Evolutionary conservation across 257 asterid genomes (phyloP), one percentile per base, ranked within the genome.

Genomic region (Capsicum baccatum): DNA sequence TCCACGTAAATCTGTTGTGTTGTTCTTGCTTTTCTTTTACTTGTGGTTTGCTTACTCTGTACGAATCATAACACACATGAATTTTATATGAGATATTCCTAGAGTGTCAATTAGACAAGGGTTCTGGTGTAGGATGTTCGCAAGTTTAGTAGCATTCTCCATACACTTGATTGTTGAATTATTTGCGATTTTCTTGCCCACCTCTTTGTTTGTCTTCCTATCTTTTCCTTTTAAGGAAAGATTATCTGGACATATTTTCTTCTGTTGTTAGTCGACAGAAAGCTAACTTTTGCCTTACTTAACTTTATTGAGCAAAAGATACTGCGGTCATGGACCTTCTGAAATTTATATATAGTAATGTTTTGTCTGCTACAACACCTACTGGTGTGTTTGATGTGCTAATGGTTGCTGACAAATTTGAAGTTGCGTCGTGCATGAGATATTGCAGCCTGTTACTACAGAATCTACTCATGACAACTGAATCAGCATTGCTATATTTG

Each of bases 401-500:
- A 21, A 21, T 21, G 21, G 21, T 21, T 21, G 21, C 21, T 21
- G 21, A 21, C 21, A 21, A 21, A 21, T 21, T 21, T 21, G 21
- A 21, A 21, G 21, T 21, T 21, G 21, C 21, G 21, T 21, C 21
- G 21, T 21, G 21, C 21, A 21, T 21, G 21, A 21, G 21, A 21
- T 21, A 21, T 21, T 21, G 21, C 21, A 21, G 21, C 21, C 21
- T 21, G 21, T 21, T 21, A 21, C 21, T 21, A 79, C 90, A 93
- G 55, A 85, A 85, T 81, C 86, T 89, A 78, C 97, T 94, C 48
- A 94, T 96, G 99, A 93, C 97, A 39, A 89, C 92, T 90, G 98
- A 92, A 86, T 91, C 98, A 69, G 95, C 99, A 7, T 87, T 94
- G 88, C 98, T 89, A 7, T 96, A 93, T 88, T 85, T 96, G 95